phyloP scores from a whole-genome alignment of 257 asterid species.

The Vinca minor region DNA sequence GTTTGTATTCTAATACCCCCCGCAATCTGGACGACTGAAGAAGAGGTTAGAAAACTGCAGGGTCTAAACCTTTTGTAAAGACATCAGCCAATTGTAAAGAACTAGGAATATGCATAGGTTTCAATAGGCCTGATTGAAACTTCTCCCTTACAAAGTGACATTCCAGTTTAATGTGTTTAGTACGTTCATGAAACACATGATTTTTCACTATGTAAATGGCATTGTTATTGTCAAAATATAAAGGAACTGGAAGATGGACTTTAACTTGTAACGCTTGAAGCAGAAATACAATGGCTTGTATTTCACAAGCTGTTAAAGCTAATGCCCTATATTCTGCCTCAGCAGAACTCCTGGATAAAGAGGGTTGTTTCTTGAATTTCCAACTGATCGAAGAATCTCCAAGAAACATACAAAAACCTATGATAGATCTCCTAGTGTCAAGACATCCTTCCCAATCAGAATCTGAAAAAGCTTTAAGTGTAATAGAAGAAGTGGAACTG shows the following conservation, averaged over 20 bases:
- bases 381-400: background rate
- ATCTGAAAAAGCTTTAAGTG: background rate
- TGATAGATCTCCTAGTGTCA: background rate
- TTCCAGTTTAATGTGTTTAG: too few relatives aligned
- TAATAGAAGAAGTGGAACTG: background rate
- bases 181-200: too few relatives aligned
- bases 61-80: too few relatives aligned
- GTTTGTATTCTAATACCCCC: too few relatives aligned
- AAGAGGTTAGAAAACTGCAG: too few relatives aligned
- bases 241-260: background rate
- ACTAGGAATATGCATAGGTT: too few relatives aligned
- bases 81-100: too few relatives aligned
- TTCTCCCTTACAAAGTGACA: too few relatives aligned
- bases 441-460: background rate
- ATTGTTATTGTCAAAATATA: background rate
- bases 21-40: too few relatives aligned
- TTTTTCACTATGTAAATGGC: too few relatives aligned
- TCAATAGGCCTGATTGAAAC: too few relatives aligned
- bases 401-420: too few relatives aligned
- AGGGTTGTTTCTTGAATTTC: background rate
- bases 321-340: background rate
- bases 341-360: background rate
- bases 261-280: background rate
- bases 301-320: background rate
- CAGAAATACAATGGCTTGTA: background rate